A percentile compares a stretch with the other conserved stretches of the same genome.
phyloP scores from a whole-genome alignment of 306 rosid species.

The Cercis canadensis region DNA sequence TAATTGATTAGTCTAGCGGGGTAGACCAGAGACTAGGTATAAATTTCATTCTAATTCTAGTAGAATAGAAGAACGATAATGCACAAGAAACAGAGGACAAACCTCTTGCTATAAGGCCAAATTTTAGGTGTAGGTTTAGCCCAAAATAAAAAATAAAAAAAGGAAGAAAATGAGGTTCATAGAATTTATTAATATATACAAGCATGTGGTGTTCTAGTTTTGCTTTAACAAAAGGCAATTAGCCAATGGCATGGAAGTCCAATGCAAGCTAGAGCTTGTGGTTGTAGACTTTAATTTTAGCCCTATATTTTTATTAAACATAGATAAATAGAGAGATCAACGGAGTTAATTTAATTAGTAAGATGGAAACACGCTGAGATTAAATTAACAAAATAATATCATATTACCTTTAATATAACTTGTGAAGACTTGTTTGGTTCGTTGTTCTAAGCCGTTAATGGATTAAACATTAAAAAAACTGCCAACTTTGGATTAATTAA shows the following conservation, averaged over 20 bases:
- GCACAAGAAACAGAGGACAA: conserved; percentile 23
- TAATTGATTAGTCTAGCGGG: conserved; percentile 36
- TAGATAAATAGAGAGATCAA: no score
- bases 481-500: conserved; percentile 31
- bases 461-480: conserved; percentile 21
- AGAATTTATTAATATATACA: conserved; percentile 10
- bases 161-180: conserved; percentile 34
- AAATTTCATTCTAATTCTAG: conserved; percentile 7
- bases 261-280: conserved; percentile 15
- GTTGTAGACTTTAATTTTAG: no score
- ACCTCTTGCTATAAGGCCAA: conserved; percentile 26
- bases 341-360: no score
- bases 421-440: conserved; percentile 27
- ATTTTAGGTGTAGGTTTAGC: conserved; percentile 34
- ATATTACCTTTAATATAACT: no score
- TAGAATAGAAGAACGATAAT: conserved; percentile 16
- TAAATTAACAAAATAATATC: no score
- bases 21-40: conserved; percentile 26
- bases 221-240: conserved; percentile 50
- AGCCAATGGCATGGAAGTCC: conserved; percentile 35
- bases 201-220: conserved; percentile 41
- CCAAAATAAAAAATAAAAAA: conserved; percentile 8
- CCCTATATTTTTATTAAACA: no score
- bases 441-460: conserved; percentile 33
- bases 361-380: no score